phyloP scores from a whole-genome alignment of 2,329 filamentous ascomycete genomes.

The Sporothrix humicola region DNA sequence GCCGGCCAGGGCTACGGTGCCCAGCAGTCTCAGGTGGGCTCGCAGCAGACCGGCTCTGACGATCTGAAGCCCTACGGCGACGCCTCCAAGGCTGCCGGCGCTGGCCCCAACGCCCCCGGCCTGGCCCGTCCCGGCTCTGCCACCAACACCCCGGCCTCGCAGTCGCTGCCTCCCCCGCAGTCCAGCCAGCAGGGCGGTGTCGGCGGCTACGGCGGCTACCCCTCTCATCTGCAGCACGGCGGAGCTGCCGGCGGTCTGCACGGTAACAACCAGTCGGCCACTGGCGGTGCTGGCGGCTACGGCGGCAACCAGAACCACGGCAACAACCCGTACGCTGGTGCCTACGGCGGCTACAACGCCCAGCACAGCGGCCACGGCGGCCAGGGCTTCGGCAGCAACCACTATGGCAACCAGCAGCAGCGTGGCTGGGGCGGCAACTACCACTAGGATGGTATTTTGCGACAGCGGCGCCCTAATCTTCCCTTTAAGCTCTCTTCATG shows the following conservation, averaged over 20 bases:
- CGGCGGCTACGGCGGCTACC: conserved; percentile 62
- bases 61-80: conserved; percentile 67
- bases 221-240: conserved; percentile 57
- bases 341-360: conserved; percentile 57
- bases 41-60: conserved; percentile 52
- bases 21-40: conserved; percentile 54
- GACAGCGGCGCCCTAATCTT: neutral
- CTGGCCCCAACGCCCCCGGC: conserved; percentile 60
- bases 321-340: conserved; percentile 58
- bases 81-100: conserved; percentile 52
- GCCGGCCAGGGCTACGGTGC: conserved; percentile 58
- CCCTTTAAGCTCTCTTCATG: neutral
- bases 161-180: conserved; percentile 61
- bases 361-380: conserved; percentile 52
- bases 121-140: conserved; percentile 65
- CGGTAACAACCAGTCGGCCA: conserved; percentile 49
- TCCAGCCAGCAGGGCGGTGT: conserved; percentile 58
- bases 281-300: conserved; percentile 54
- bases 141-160: conserved; percentile 58
- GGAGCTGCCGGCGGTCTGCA: conserved; percentile 58
- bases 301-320: conserved; percentile 60
- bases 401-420: conserved; percentile 58
- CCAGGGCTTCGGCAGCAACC: conserved; percentile 55
- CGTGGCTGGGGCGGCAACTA: conserved; percentile 67
- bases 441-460: conserved; percentile 40